Evolutionary conservation across 192 early-diverging fungal species (phyloP).

Genomic region (Backusella macrospora): DNA sequence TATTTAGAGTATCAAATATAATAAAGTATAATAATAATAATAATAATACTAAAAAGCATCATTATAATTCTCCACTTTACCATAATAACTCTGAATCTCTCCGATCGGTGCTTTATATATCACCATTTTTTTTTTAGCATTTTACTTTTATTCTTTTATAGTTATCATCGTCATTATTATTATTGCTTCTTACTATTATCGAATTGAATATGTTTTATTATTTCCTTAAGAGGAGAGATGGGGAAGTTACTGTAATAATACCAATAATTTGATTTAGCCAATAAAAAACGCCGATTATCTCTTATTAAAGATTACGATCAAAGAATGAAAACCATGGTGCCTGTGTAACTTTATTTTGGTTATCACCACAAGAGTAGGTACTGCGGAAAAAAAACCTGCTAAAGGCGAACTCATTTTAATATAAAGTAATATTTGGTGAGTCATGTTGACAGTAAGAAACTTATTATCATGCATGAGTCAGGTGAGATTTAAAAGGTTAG

Average conservation of each 20-base stretch:
- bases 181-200: background rate
- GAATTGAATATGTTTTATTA: too few species aligned
- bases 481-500: constrained; percentile 1
- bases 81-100: background rate
- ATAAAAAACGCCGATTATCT: too few species aligned
- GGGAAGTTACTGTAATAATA: too few species aligned
- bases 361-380: too few species aligned
- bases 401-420: too few species aligned
- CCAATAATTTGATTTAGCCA: too few species aligned
- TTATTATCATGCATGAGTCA: background rate
- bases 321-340: too few species aligned
- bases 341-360: too few species aligned
- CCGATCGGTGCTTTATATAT: background rate
- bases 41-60: background rate
- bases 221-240: too few species aligned
- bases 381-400: too few species aligned
- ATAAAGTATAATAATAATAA: constrained; percentile 8
- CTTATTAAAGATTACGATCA: too few species aligned
- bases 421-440: background rate
- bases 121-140: background rate
- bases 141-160: background rate
- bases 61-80: constrained; percentile 7
- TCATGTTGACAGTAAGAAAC: constrained; percentile 5
- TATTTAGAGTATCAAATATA: background rate
- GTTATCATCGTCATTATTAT: background rate